Percentiles rank a stretch among this genome's conserved stretches.
These are phyloP conservation scores for Hippophae gyantsensis DNA, from an alignment of 306 rosid genomes.

Conservation along the genomic window DNA sequence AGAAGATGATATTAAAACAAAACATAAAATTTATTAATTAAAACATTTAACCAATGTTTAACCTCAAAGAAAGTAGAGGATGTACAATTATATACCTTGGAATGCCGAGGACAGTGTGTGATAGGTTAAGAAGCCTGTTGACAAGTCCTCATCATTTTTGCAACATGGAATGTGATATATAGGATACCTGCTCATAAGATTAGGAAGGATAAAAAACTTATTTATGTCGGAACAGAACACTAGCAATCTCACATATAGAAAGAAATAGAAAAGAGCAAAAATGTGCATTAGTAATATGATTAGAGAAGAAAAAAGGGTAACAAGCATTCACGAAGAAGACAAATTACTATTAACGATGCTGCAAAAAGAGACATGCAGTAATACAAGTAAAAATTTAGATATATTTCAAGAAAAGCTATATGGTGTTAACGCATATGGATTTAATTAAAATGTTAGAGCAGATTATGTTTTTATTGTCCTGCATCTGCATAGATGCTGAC, in stretches of 20 bases:
- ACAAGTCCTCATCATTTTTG: conserved; percentile 51
- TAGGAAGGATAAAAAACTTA: background rate
- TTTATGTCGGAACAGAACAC: no score
- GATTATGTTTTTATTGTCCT: background rate
- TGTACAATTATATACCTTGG: conserved; percentile 39
- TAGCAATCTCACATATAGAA: no score
- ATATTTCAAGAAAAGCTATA: no score
- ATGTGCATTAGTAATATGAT: background rate
- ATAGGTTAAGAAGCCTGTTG: conserved; percentile 66
- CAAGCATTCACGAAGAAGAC: no score
- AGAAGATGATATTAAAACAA: background rate
- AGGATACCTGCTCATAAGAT: conserved; percentile 50
- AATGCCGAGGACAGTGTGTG: conserved; percentile 72
- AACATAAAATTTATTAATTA: no score
- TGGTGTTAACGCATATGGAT: no score
- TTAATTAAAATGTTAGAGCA: no score
- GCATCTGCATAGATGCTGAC: background rate
- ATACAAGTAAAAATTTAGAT: no score
- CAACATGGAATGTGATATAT: conserved; percentile 58
- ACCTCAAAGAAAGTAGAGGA: background rate
- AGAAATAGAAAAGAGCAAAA: background rate
- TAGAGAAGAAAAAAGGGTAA: background rate
- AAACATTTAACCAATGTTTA: background rate
- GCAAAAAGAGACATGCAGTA: no score
- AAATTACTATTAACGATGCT: no score